Base-by-base conservation (phyloP, 1,284 basidiomycete species). In the Xerocomus cyaneibrunnescens region DNA sequence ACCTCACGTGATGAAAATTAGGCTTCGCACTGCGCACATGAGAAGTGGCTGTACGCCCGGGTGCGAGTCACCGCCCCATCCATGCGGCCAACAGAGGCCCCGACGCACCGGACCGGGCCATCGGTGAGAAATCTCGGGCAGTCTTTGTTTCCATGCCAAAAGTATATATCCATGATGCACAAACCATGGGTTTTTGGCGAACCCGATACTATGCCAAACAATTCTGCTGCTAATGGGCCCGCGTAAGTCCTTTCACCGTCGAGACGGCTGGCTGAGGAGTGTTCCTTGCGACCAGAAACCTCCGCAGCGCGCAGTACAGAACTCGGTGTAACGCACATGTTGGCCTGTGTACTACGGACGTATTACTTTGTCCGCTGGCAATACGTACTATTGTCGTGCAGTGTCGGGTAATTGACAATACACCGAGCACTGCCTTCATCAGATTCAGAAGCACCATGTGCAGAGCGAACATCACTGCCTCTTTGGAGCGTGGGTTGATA, bases 401-500 rank as follows among this genome's bases (percentile, higher is more conserved):
- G 13, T 12, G 30, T 34, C 37, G 16, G 27, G 40, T 12, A 36
- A 37, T 37, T n/a, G 16, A 22, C 30, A 16, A 21, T 41, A 30
- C 48, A 21, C 17, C 8, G 2, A 12, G 13, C 61, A 64, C 45
- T 42, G 53, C 58, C 45, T 40, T 17, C 44, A 45, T 51, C 57
- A 39, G 30, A 47, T 21, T 22, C 57, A 32, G 35, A 45, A 31
- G 25, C 36, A 40, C 27, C 35, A 31, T 37, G 44, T 27, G 7
- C 16, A 36, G 43, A 44, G 31, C 21, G 39, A 19, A 21, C 5
- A 30, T 42, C 64, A 67, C 58, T 44, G 66, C 64, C 56, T 56
- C 43, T 30, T 25, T 34, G 17, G 3, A n/a, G 47, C 46, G 30
- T 35, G 50, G 10, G 44, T 21, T 41, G 39, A 13, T 55, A 62